phyloP scores from a whole-genome alignment of 2,329 filamentous ascomycete genomes.

The Sarocladium brachiariae region DNA sequence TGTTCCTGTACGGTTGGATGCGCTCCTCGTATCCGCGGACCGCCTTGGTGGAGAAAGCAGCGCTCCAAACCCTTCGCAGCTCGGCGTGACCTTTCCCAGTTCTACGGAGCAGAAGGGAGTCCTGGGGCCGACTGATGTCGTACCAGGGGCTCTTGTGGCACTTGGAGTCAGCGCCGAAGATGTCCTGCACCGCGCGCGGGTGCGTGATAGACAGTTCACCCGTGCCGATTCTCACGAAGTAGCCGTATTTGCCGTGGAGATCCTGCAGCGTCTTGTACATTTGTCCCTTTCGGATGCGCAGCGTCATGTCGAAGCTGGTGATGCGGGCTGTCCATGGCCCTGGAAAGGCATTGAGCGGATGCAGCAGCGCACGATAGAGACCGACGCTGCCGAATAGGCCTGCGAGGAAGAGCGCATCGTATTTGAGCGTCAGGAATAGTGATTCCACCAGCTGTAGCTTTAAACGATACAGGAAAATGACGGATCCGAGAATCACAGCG shows the following conservation, averaged over 20 bases:
- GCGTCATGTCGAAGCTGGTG: slow-evolving; percentile 7
- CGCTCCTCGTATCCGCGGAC: slow-evolving; percentile 1
- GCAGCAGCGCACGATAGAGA: slow-evolving; percentile 1
- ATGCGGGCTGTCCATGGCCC: slow-evolving; percentile 7
- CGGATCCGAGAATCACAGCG: not conserved
- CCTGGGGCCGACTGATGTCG: slow-evolving; percentile 7
- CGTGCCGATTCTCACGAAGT: slow-evolving; percentile 2
- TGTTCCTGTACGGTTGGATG: slow-evolving; percentile 6
- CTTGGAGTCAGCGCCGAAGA: slow-evolving; percentile 2
- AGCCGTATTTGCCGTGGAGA: slow-evolving; percentile 4
- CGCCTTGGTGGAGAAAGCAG: slow-evolving; percentile 7
- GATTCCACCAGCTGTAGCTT: not conserved
- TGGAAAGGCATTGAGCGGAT: slow-evolving; percentile 7
- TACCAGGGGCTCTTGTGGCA: slow-evolving; percentile 4
- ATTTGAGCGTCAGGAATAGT: not conserved
- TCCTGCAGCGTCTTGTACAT: slow-evolving; percentile 5
- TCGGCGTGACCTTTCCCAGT: not conserved
- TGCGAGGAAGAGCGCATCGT: not conserved
- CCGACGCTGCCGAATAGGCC: not conserved
- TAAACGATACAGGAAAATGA: not conserved
- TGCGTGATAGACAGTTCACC: slow-evolving; percentile 5
- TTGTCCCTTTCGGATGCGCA: slow-evolving; percentile 2
- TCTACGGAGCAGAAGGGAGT: slow-evolving; percentile 5
- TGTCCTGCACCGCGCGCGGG: not conserved
- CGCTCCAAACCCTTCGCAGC: slow-evolving; percentile 4